A percentile compares a stretch with the other conserved stretches of the same genome.
These are phyloP conservation scores for Blastocystis sp. DNA, from an alignment of 352 stramenopile genomes.

Conservation along the genomic window DNA sequence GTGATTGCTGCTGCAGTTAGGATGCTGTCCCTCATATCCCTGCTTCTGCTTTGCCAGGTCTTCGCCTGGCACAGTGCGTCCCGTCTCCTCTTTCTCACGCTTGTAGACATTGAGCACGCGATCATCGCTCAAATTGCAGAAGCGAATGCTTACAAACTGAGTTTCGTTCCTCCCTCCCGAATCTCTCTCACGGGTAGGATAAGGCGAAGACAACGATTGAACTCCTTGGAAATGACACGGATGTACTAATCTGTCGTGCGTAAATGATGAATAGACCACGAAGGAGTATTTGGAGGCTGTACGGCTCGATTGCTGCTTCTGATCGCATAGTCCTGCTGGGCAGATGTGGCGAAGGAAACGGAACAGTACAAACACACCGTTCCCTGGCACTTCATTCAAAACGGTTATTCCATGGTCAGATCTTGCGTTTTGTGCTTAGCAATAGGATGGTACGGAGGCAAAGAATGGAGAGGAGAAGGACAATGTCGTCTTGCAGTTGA, in stretches of 20 bases:
- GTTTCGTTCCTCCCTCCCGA: neutral
- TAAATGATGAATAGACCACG: constrained; percentile 3
- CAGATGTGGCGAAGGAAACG: constrained; percentile 48
- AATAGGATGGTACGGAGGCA: constrained; percentile 4
- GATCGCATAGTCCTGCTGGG: constrained; percentile 50
- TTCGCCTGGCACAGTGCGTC: constrained; percentile 39
- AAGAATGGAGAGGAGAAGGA: constrained; percentile 4
- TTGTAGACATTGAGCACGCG: constrained; percentile 48
- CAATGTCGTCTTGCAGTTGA: constrained; percentile 6
- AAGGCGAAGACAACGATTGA: constrained; percentile 17
- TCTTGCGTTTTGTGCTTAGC: neutral
- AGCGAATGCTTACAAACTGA: constrained; percentile 27
- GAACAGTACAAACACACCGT: constrained; percentile 32
- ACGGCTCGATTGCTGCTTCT: neutral
- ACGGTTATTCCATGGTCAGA: neutral
- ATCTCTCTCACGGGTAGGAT: constrained; percentile 11
- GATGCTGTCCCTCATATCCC: no score
- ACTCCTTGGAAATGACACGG: neutral
- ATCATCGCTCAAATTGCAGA: constrained; percentile 59
- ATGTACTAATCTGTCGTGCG: neutral
- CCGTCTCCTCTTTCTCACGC: neutral
- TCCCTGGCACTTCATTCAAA: constrained; percentile 52
- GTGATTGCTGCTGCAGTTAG: no score
- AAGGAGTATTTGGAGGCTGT: constrained; percentile 33
- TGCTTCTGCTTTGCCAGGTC: no score